Conservation (phyloP, 148 eudicot genomes). For the Polygonum aviculare region DNA sequence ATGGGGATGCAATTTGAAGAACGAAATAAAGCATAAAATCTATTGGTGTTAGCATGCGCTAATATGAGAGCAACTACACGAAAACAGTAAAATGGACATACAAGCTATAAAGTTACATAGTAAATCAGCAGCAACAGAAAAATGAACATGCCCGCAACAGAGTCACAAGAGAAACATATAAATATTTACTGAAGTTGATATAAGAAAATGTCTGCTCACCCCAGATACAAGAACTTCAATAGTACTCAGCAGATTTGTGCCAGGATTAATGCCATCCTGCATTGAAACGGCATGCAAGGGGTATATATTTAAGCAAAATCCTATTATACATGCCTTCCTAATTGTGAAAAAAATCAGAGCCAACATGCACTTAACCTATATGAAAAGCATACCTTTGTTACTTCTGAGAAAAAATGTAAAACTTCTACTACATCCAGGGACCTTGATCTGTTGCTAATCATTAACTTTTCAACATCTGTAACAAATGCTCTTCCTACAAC, state of each 20-base stretch:
- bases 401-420: slow-evolving; percentile 68
- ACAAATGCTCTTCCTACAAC: slow-evolving; percentile 99
- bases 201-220: slow-evolving; percentile 33
- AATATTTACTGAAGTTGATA: background rate
- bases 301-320: slow-evolving; percentile 9
- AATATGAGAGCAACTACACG: background rate
- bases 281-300: slow-evolving; percentile 8
- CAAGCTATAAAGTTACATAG: background rate
- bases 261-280: slow-evolving; percentile 80
- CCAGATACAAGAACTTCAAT: slow-evolving; percentile 93
- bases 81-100: background rate
- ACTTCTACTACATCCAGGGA: slow-evolving; percentile 68
- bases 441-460: slow-evolving; percentile 78
- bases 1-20: background rate
- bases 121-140: background rate
- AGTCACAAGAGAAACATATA: background rate
- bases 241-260: slow-evolving; percentile 76
- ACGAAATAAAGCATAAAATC: background rate
- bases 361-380: background rate
- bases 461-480: slow-evolving; percentile 92
- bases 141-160: background rate
- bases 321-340: background rate
- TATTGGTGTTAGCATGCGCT: background rate
- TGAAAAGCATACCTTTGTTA: slow-evolving; percentile 51
- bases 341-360: background rate